Conservation (phyloP, 192 early-diverging fungal species). For the Neocallimastix lanati region DNA sequence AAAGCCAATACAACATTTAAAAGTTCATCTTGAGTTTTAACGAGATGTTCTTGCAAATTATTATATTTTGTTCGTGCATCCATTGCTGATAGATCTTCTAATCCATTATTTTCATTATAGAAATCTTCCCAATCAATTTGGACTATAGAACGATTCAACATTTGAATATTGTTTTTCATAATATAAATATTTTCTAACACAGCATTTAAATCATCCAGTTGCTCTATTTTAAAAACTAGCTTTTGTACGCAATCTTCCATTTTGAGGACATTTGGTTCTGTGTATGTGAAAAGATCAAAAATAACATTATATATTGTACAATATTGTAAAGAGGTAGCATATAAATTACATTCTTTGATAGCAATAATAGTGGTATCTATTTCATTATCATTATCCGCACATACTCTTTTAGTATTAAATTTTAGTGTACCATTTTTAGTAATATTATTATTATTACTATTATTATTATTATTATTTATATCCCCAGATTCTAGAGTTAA, state of each 20-base stretch:
- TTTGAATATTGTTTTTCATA: background rate
- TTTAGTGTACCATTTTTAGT: constrained; percentile 14
- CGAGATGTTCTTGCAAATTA: background rate
- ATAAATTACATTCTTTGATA: background rate
- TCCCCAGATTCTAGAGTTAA: background rate
- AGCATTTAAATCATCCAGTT: background rate
- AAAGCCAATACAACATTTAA: background rate
- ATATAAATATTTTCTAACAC: background rate
- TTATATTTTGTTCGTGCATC: background rate
- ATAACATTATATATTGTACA: background rate
- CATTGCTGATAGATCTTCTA: background rate
- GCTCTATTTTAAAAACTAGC: background rate
- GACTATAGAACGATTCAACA: background rate
- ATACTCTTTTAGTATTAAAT: background rate
- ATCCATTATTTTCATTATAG: background rate
- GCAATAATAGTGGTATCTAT: background rate
- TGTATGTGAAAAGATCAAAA: background rate
- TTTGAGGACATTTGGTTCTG: background rate
- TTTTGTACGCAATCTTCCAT: background rate
- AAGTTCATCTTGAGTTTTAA: background rate
- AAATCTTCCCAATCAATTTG: background rate
- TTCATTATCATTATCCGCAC: background rate
- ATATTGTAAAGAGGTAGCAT: background rate
- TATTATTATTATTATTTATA: constrained; percentile 4
- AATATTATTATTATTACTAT: constrained; percentile 24